These are phyloP conservation scores for Ophiognomonia clavigignenti-juglandacearum DNA, from an alignment of 2,329 filamentous ascomycete species.

Conservation along the genomic window DNA sequence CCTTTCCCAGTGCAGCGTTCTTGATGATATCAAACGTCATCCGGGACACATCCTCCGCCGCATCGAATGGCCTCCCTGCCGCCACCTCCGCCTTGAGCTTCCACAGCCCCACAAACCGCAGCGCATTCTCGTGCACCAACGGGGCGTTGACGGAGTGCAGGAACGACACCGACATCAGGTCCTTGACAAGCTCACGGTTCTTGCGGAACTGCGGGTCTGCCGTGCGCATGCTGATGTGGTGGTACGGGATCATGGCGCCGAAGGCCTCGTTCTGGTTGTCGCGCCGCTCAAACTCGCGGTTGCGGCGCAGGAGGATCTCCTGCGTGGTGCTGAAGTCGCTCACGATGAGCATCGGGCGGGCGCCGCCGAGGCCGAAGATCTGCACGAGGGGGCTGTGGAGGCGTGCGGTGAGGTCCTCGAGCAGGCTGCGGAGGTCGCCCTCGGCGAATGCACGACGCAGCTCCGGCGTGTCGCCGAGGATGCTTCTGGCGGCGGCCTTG, in stretches of 20 bases:
- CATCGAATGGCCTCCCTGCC: conserved; percentile 26
- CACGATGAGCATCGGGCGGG: conserved; percentile 1
- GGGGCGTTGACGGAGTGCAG: conserved; percentile 28
- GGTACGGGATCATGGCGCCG: conserved; percentile 18
- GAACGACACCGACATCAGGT: conserved; percentile 33
- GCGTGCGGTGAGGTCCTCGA: neutral
- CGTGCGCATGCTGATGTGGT: conserved; percentile 29
- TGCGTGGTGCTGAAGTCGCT: conserved; percentile 8
- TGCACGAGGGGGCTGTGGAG: conserved; percentile 2
- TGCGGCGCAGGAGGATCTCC: conserved; percentile 9
- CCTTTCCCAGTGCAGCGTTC: neutral
- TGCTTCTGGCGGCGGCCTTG: neutral
- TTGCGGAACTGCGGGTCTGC: conserved; percentile 26
- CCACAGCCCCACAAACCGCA: conserved; percentile 30
- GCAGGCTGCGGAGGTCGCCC: neutral
- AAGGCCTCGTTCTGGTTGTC: conserved; percentile 20
- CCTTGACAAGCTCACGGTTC: conserved; percentile 29
- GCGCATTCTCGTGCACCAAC: conserved; percentile 17
- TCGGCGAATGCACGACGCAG: neutral
- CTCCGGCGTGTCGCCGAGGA: conserved; percentile 2
- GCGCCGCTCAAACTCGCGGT: conserved; percentile 15
- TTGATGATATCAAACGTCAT: conserved; percentile 1
- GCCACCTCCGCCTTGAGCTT: conserved; percentile 25
- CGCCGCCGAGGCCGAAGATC: neutral
- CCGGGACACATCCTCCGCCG: conserved; percentile 23